These are phyloP conservation scores for Coelastrella sp. DNA, from an alignment of 139 green algal genomes.

Conservation along the genomic window DNA sequence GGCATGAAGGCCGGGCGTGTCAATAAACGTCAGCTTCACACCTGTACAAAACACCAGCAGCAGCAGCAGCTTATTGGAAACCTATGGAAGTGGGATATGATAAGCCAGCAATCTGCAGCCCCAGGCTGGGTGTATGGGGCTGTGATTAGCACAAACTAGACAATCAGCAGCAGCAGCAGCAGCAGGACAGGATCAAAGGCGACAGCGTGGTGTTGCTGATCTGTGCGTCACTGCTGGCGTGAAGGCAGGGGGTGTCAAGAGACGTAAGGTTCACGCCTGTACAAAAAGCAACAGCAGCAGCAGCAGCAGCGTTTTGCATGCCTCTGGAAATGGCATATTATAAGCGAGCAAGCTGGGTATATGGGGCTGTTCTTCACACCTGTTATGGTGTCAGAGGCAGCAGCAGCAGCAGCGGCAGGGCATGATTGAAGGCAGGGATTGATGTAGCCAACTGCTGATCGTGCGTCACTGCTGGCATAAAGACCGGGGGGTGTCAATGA, in stretches of 20 bases:
- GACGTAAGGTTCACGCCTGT: slow-evolving; percentile 14
- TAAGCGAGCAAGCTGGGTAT: too few species aligned
- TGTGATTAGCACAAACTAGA: too few species aligned
- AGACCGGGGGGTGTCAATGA: slow-evolving; percentile 75
- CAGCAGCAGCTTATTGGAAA: too few species aligned
- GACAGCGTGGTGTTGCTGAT: neutral
- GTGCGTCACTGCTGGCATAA: slow-evolving; percentile 45
- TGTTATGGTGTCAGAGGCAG: neutral
- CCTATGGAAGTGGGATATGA: too few species aligned
- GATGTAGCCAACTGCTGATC: neutral
- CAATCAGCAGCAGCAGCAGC: too few species aligned
- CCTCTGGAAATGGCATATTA: too few species aligned
- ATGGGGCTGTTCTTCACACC: neutral
- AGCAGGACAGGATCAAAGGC: too few species aligned
- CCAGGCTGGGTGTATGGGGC: too few species aligned
- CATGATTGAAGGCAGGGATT: neutral
- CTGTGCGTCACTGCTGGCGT: slow-evolving; percentile 42
- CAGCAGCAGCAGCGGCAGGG: neutral
- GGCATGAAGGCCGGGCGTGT: slow-evolving; percentile 71
- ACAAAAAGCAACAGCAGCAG: neutral
- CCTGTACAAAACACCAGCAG: neutral
- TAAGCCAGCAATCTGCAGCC: too few species aligned
- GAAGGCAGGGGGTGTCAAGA: slow-evolving; percentile 73
- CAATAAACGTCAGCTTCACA: slow-evolving; percentile 51
- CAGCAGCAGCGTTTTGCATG: too few species aligned